Percentiles rank a stretch among this genome's conserved stretches.
Evolutionary conservation across 2,329 filamentous ascomycete species (phyloP).

Genomic region (Apiospora rasikravindrae): DNA sequence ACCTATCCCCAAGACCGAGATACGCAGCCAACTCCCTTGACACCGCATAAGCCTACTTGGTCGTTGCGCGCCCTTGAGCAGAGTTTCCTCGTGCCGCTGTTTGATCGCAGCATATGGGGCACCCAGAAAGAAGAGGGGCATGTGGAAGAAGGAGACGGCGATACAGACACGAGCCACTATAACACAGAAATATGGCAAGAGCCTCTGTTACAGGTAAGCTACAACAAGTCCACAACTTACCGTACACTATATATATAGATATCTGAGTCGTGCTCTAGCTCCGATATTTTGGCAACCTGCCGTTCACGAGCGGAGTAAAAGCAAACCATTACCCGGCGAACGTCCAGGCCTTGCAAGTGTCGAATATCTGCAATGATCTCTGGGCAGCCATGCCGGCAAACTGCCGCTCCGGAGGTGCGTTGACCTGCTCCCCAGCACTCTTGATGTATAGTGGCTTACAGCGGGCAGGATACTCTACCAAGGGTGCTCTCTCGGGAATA

Average conservation of each 20-base stretch:
- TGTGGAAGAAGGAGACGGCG: not conserved
- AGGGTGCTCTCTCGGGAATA: constrained; percentile 7
- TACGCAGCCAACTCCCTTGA: not conserved
- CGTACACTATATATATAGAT: not conserved
- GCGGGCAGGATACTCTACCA: not conserved
- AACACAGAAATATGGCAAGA: not conserved
- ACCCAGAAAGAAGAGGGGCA: not conserved
- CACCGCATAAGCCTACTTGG: not conserved
- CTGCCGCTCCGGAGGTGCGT: constrained; percentile 1
- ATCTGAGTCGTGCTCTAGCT: not conserved
- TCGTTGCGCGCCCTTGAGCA: not conserved
- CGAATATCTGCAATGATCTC: constrained; percentile 2
- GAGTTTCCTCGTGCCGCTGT: constrained; percentile 8
- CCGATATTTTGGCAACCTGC: constrained; percentile 3
- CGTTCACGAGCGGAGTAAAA: constrained; percentile 1
- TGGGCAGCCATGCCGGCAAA: constrained; percentile 16
- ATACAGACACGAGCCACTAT: not conserved
- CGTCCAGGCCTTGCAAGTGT: constrained; percentile 2
- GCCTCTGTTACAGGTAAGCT: not conserved
- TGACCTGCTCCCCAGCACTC: not conserved
- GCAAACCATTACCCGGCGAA: constrained; percentile 11
- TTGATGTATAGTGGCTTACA: not conserved
- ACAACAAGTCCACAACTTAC: not conserved
- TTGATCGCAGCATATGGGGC: constrained; percentile 1
- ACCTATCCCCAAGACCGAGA: not conserved